These are phyloP conservation scores for Apiospora aurea DNA, from an alignment of 2,329 filamentous ascomycete genomes.

Conservation along the genomic window DNA sequence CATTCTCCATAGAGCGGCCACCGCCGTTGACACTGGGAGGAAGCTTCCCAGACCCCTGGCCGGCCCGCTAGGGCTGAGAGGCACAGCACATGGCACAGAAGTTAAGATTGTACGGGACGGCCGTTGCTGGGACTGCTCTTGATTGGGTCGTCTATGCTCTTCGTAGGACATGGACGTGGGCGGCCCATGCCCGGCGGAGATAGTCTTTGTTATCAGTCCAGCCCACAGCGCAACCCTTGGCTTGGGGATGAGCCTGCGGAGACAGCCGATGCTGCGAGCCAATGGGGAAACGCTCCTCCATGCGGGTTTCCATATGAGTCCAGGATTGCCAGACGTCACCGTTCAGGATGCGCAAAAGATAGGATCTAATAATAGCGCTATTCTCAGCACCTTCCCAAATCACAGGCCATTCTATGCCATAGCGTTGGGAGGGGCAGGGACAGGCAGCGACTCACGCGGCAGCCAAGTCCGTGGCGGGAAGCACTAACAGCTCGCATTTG, in stretches of 20 bases:
- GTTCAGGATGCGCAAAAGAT: background rate
- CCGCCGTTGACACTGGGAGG: background rate
- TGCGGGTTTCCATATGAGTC: background rate
- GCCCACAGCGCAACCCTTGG: background rate
- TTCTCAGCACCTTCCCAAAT: background rate
- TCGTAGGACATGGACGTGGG: background rate
- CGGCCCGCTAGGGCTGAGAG: conserved; percentile 16
- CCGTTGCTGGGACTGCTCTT: background rate
- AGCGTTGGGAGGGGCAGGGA: background rate
- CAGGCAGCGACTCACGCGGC: background rate
- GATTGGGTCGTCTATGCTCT: background rate
- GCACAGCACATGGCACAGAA: background rate
- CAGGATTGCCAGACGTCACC: background rate
- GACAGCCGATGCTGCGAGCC: no score
- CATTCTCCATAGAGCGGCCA: background rate
- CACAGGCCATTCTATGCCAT: background rate
- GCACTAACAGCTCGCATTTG: conserved; percentile 7
- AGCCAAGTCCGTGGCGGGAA: background rate
- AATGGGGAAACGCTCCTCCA: background rate
- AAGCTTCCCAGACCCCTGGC: background rate
- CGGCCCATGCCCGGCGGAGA: background rate
- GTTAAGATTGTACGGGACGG: background rate
- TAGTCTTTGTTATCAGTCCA: background rate
- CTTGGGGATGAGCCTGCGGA: no score
- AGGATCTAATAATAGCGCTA: background rate